These are phyloP conservation scores for Immersiporthe knoxdaviesiana DNA, from an alignment of 2,329 filamentous ascomycete genomes.

Conservation along the genomic window DNA sequence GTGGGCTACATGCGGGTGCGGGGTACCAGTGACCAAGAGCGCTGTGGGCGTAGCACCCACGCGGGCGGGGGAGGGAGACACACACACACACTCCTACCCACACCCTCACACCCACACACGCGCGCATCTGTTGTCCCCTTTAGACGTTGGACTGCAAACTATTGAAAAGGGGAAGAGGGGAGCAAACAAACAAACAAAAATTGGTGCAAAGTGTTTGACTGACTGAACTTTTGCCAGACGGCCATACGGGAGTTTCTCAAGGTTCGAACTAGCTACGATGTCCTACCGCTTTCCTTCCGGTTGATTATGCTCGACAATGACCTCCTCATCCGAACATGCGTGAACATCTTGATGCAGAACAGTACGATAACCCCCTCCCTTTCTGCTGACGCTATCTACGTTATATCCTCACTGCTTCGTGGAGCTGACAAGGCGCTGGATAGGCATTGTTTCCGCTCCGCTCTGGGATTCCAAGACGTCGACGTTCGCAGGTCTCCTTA, in stretches of 20 bases:
- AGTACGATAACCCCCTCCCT: slow-evolving; percentile 64
- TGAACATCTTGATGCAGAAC: slow-evolving; percentile 95
- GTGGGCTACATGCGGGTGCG: slow-evolving; percentile 27
- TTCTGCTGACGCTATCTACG: not conserved
- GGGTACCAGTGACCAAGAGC: slow-evolving; percentile 26
- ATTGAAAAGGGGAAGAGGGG: not conserved
- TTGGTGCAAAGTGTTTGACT: slow-evolving; percentile 15
- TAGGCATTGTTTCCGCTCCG: slow-evolving; percentile 95
- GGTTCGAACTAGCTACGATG: slow-evolving; percentile 95
- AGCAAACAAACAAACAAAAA: not conserved
- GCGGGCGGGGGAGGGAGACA: not conserved
- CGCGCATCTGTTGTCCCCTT: slow-evolving; percentile 8
- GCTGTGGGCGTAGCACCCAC: slow-evolving; percentile 14
- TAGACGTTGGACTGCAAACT: not conserved
- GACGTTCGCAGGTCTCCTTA: slow-evolving; percentile 90
- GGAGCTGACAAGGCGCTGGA: slow-evolving; percentile 17
- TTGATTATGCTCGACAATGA: slow-evolving; percentile 95
- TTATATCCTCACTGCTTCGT: not conserved
- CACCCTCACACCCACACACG: no score
- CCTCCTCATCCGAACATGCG: slow-evolving; percentile 93
- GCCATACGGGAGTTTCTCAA: slow-evolving; percentile 95
- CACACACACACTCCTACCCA: no score
- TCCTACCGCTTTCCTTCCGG: slow-evolving; percentile 92
- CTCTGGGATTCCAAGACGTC: slow-evolving; percentile 95
- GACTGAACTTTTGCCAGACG: slow-evolving; percentile 57